These are phyloP conservation scores for Malus fusca DNA, from an alignment of 306 rosid genomes.

Conservation along the genomic window DNA sequence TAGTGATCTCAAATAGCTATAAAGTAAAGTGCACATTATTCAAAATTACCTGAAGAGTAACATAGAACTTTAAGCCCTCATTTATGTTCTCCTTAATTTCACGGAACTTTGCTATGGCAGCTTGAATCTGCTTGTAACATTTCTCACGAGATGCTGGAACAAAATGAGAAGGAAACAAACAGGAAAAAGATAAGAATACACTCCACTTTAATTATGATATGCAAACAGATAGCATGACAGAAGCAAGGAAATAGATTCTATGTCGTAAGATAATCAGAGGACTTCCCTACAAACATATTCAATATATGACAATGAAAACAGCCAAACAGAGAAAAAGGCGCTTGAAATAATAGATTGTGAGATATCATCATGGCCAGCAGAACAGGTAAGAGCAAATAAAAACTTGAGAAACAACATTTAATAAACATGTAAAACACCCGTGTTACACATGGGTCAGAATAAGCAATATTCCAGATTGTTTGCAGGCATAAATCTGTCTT, in stretches of 20 bases:
- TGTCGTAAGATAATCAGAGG: not conserved
- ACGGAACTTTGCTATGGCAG: conserved; percentile 76
- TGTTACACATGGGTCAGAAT: not conserved
- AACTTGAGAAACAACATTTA: not conserved
- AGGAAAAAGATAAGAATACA: conserved; percentile 5
- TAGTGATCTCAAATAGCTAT: not conserved
- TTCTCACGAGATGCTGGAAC: conserved; percentile 81
- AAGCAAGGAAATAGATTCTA: not conserved
- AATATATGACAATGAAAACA: not conserved
- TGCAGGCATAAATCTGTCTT: not conserved
- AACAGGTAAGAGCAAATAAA: not conserved
- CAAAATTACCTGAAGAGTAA: conserved; percentile 69
- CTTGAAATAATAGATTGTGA: not conserved
- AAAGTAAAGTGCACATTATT: not conserved
- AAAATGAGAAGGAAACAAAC: conserved; percentile 19
- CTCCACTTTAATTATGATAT: not conserved
- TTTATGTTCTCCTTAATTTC: conserved; percentile 92
- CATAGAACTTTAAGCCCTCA: conserved; percentile 89
- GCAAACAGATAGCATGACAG: not conserved
- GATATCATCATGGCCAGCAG: not conserved
- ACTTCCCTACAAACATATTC: not conserved
- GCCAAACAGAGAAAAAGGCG: not conserved
- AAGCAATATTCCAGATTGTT: not conserved
- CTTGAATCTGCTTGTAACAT: conserved; percentile 93
- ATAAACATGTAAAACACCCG: not conserved